Evolutionary conservation across 2,329 filamentous ascomycete genomes (phyloP), one percentile per base, ranked within the genome.

Genomic region (Fusarium sacchari): DNA sequence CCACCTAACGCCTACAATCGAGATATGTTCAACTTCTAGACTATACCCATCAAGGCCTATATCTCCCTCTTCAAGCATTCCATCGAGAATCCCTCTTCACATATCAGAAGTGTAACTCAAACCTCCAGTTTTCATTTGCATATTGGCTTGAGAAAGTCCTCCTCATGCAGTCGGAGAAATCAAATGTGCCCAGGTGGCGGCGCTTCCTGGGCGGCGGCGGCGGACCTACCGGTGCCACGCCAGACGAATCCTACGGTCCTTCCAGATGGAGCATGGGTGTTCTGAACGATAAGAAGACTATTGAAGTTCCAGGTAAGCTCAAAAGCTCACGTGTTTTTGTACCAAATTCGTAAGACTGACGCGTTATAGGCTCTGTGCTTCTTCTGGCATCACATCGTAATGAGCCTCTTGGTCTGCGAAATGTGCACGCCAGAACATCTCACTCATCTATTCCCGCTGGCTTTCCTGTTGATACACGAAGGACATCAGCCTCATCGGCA

Each of bases 301-400:
- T 96, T 71, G 93, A 97, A 83, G 95, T 97, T 18, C 95, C 95
- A 74, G 94, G 94, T 95, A 84, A 72, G 88, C 28, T 26, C 8
- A 34, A 28, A 22, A 53, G 28, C 22, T 18, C 20, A 14, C 17
- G 14, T 17, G 52, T 32, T n/a, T 32, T 15, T n/a, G 42, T 12
- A 32, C 14, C 26, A 8, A 30, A 20, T 6, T 36, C 30, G 42
- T 24, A 60, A 46, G 43, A 47, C 59, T 78, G 30, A 78, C 58
- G 9, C 24, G 11, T 39, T 37, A 28, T 44, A 90, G 89, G 89
- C 15, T 90, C 89, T 18, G 87, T 91, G 7, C 80, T 90, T 39
- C 82, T 91, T 12, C 83, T 91, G 40, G 86, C 88, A 6, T 82
- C 84, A 18, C 82, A 89, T 71, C 86, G 85, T 67, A 90, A 91